Conservation (phyloP, 768 basidiomycete species). For the Rhizopogon vinicolor region DNA sequence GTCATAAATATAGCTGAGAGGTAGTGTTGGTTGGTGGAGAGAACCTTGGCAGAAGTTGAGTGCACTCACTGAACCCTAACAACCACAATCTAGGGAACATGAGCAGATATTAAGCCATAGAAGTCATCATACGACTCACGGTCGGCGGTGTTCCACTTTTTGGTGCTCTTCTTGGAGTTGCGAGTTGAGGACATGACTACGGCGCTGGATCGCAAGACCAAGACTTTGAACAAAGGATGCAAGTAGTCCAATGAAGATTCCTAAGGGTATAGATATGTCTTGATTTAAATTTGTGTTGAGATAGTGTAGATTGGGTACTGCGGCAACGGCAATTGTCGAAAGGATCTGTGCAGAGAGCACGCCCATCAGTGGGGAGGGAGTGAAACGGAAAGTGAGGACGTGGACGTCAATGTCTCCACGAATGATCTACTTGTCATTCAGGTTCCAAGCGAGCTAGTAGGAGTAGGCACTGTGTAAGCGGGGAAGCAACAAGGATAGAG, state of each 20-base stretch:
- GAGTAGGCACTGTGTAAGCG: neutral
- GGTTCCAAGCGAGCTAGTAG: neutral
- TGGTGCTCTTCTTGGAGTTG: constrained; percentile 57
- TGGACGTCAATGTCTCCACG: neutral
- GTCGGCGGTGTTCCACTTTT: constrained; percentile 71
- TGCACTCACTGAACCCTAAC: constrained; percentile 60
- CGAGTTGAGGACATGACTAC: constrained; percentile 87
- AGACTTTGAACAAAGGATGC: constrained; percentile 88
- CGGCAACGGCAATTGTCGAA: neutral
- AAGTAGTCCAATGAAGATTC: constrained; percentile 59
- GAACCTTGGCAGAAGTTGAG: neutral
- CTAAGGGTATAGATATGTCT: constrained; percentile 36
- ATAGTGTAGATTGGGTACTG: neutral
- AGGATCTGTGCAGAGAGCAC: neutral
- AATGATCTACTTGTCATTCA: constrained; percentile 4
- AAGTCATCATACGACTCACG: constrained; percentile 43
- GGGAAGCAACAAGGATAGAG: neutral
- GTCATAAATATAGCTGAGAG: constrained; percentile 66
- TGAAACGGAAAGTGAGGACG: neutral
- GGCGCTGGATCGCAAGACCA: constrained; percentile 89
- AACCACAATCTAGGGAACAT: constrained; percentile 68
- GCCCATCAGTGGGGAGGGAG: neutral
- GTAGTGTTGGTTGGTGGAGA: constrained; percentile 1
- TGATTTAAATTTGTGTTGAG: constrained; percentile 8
- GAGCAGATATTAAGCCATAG: neutral